Percentiles rank a stretch among this genome's conserved stretches.
Evolutionary conservation across 176 grass and related monocot species (phyloP).

Genomic region (Typha latifolia): DNA sequence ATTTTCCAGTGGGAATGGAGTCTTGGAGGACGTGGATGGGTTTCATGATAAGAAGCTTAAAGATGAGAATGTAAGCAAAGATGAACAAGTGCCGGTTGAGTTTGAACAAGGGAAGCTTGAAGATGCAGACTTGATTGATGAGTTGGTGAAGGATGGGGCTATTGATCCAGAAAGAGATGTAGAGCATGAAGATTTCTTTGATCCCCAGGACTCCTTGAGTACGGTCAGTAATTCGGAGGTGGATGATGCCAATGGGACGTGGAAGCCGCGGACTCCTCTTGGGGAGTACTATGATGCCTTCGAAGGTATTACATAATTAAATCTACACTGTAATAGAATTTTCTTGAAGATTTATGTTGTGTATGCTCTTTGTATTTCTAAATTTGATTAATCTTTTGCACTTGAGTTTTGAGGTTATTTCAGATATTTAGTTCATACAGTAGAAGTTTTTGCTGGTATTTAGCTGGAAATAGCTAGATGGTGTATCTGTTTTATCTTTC

Average conservation of each 20-base stretch:
- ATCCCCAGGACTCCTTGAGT: constrained; percentile 50
- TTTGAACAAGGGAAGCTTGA: constrained; percentile 20
- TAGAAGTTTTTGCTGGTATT: too few species aligned
- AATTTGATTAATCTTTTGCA: too few species aligned
- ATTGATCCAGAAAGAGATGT: constrained; percentile 19
- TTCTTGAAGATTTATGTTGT: too few species aligned
- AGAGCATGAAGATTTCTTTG: constrained; percentile 53
- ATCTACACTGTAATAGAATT: too few species aligned
- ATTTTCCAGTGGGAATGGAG: background rate
- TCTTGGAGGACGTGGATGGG: background rate
- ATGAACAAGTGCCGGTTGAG: constrained; percentile 24
- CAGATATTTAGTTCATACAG: too few species aligned
- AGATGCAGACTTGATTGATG: constrained; percentile 7
- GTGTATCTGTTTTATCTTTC: too few species aligned
- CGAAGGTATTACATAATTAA: constrained; percentile 47
- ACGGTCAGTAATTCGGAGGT: constrained; percentile 40
- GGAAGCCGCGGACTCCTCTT: constrained; percentile 40
- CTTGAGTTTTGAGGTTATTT: too few species aligned
- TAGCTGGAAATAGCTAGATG: too few species aligned
- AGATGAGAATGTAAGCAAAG: background rate
- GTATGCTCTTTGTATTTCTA: too few species aligned
- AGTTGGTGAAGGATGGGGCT: constrained; percentile 16
- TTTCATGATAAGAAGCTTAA: constrained; percentile 12
- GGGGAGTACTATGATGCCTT: constrained; percentile 84
- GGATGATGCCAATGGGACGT: constrained; percentile 42